A percentile compares a stretch with the other conserved stretches of the same genome.
These are phyloP conservation scores for Prillingera fragicola DNA, from an alignment of 1,284 basidiomycete species.

Conservation along the genomic window DNA sequence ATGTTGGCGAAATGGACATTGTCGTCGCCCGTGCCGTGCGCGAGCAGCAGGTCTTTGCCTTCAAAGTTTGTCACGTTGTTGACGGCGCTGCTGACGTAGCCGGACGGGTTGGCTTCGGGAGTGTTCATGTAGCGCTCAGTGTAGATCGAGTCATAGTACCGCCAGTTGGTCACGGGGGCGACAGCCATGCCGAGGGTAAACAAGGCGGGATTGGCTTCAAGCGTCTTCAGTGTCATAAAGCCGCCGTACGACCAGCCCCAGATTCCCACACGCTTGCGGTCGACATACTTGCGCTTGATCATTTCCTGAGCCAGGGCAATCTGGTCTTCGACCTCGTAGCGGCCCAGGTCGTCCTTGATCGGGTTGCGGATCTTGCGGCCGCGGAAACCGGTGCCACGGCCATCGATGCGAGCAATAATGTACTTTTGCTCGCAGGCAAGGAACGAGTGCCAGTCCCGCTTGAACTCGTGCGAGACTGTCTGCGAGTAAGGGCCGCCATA, in stretches of 20 bases:
- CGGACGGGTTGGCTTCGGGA: slow-evolving; percentile 66
- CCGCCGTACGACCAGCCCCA: slow-evolving; percentile 97
- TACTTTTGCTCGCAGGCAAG: slow-evolving; percentile 77
- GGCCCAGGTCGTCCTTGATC: slow-evolving; percentile 77
- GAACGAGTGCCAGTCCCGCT: slow-evolving; percentile 79
- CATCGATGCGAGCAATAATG: slow-evolving; percentile 81
- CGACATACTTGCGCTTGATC: slow-evolving; percentile 48
- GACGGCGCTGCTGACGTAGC: slow-evolving; percentile 79
- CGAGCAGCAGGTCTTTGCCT: slow-evolving; percentile 68
- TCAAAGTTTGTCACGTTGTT: slow-evolving; percentile 78
- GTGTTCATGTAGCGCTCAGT: slow-evolving; percentile 97
- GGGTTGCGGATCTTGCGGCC: slow-evolving; percentile 75
- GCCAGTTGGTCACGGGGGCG: slow-evolving; percentile 71
- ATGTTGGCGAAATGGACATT: slow-evolving; percentile 90
- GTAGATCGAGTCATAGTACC: slow-evolving; percentile 59
- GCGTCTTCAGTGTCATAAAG: slow-evolving; percentile 83
- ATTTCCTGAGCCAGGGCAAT: slow-evolving; percentile 63
- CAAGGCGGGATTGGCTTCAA: slow-evolving; percentile 77
- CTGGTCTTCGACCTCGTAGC: slow-evolving; percentile 81
- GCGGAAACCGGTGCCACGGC: slow-evolving; percentile 87
- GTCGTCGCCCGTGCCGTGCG: slow-evolving; percentile 89
- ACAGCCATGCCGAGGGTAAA: slow-evolving; percentile 64
- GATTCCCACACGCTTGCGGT: slow-evolving; percentile 71
- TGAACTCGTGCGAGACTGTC: slow-evolving; percentile 61
- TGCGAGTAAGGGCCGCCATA: slow-evolving; percentile 90